Base-by-base conservation (phyloP, 768 basidiomycete genomes). In the Tylopilus sp. region DNA sequence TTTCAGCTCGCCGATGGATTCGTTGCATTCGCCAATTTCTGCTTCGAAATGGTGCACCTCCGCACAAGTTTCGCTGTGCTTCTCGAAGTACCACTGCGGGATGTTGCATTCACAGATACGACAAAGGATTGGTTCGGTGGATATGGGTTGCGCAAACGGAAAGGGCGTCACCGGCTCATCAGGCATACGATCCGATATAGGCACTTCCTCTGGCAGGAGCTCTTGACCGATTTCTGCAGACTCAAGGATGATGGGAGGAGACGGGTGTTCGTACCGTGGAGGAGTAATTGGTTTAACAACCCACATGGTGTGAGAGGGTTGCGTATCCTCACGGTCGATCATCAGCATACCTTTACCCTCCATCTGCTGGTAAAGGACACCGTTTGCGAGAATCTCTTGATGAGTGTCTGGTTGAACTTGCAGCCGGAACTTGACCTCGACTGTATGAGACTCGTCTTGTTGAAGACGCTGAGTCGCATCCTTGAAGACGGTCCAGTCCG, bases 61-160 rank as follows among this genome's bases (percentile, higher is more conserved):
- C 58, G 84, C 91, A 61, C 97, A 99, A 11, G 95, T 98, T 72
- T 99, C 97, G 79, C 93, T 98, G 75, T 99, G 97, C 74, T 98
- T 98, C 74, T 98, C 97, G 68, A 99, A 99, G 75, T 94, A 99
- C 97, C 97, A 99, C 55, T 95, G 90, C 3, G 95, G 95, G 51
- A 98, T 89, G 59, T 89, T 86, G 64, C 88, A 85, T 71, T 99
- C 97, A 75, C 97, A 99, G 56, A 99, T 99, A 26, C 97, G 89
- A 73, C 97, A 98, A 20, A 99, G 78, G 45, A 98, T 90, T 25
- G 80, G 84, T 53, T 90, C 83, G 22, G 80, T 83, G 63, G 84
- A 86, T 70, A 98, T 87, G 21, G 87, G 83, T 20, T 83, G 80
- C 40, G 76, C 75, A 67, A 87, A 84, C 8, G 91, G 87, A 68